Evolutionary conservation across 164 flowering plant genomes (phyloP), one percentile per base, ranked within the genome.

Genomic region (grape (Vitis vinifera)): DNA sequence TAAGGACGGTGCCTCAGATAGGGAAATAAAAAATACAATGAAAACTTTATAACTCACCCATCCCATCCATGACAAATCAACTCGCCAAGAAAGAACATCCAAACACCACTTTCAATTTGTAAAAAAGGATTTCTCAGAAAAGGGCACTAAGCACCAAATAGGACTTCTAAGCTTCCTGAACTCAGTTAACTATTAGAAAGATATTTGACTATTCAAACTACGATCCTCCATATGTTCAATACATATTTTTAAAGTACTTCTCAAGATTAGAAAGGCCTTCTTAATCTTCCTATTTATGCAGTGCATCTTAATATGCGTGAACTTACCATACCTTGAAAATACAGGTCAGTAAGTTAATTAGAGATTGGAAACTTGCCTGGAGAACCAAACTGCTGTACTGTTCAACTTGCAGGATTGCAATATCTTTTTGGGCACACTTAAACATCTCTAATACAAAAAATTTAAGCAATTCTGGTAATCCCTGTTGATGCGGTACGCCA

Each of bases 361-460:
- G 51, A 47, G n/a, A 69, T 17, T 10, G 31, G 56, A 55, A 51
- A 71, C 82, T 66, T 83, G 70, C 98, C 98, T 94, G 98, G 70
- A 92, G 71, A 75, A 92, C 97, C 78, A 92, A 84, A 77, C 91
- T 88, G 77, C 97, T 71, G 67, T 73, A 89, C 71, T 88, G 91
- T 76, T 92, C 86, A 79, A 76, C 79, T 76, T 71, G 86, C 70
- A 92, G 62, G 62, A 62, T 68, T 56, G 73, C 68, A 31, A 89
- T 73, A 65, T 90, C 85, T 68, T 79, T 73, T 62, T 65, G 68
- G 8, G 76, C 69, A 76, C 75, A 65, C 29, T 83, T 81, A 49
- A 90, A 56, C 77, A 94, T 78, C 73, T 79, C 97, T 12, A 79
- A 69, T 10, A 89, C 79, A 60, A 92, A 87, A 69, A 77, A 81